Percentiles rank a stretch among this genome's conserved stretches.
Evolutionary conservation across 2,329 filamentous ascomycete genomes (phyloP).

Genomic region (Neofusicoccum ribis): DNA sequence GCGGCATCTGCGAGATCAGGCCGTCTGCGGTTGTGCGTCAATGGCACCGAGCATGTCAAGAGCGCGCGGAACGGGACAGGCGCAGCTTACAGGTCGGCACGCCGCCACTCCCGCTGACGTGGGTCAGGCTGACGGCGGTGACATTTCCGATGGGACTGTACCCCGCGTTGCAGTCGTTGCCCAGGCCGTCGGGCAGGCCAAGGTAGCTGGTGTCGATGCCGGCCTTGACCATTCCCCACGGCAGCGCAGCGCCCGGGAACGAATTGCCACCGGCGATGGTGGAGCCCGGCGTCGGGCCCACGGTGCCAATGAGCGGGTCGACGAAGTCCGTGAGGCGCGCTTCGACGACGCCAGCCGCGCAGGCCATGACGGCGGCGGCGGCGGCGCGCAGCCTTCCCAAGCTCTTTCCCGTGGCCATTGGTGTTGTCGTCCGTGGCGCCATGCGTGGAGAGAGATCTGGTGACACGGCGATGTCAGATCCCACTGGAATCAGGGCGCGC

Average conservation of each 20-base stretch:
- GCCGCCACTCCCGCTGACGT: constrained; percentile 33
- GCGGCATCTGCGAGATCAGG: constrained; percentile 43
- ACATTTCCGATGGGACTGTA: constrained; percentile 43
- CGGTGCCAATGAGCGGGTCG: constrained; percentile 39
- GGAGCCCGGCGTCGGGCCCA: constrained; percentile 45
- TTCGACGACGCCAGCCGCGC: not conserved
- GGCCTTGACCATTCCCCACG: constrained; percentile 44
- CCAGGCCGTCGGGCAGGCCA: constrained; percentile 25
- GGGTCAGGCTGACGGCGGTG: constrained; percentile 42
- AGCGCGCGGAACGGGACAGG: not conserved
- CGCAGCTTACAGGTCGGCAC: constrained; percentile 18
- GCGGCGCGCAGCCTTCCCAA: not conserved
- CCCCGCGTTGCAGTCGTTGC: constrained; percentile 43
- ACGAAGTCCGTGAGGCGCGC: constrained; percentile 42
- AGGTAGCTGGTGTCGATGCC: constrained; percentile 41
- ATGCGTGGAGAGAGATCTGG: not conserved
- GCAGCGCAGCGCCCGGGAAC: constrained; percentile 40
- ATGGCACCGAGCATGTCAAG: not conserved
- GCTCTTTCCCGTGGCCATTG: not conserved
- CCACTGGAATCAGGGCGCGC: no score
- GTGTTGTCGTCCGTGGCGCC: not conserved
- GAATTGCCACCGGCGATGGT: constrained; percentile 42
- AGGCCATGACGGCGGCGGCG: not conserved
- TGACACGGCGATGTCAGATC: not conserved
- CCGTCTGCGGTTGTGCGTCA: constrained; percentile 39